Base-by-base conservation (phyloP, 768 basidiomycete genomes). In the Pisolithus orientalis region DNA sequence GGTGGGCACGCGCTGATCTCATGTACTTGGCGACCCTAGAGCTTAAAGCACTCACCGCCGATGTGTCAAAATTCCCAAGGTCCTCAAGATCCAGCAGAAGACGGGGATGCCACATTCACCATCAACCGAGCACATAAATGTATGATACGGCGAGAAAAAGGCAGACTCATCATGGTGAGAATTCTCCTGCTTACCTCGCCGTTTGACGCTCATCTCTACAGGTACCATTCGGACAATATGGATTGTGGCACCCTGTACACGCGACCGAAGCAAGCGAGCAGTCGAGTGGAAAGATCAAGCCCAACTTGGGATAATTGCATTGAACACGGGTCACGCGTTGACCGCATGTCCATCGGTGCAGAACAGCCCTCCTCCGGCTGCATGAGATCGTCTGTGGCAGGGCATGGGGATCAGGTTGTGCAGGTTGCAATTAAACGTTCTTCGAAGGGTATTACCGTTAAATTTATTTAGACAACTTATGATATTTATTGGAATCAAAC, bases 121-220 rank as follows among this genome's bases (percentile, higher is more conserved):
- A 64, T 67, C 29, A 57, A 55, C 27, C 67, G 43, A 24, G 65
- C 62, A 13, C 59, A 40, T 46, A 67, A 31, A 37, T 53, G 65
- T 0, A 32, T 43, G 0, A 46, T 69, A 6, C 50, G 45, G 39
- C 53, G 45, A 53, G 57, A 55, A 39, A 65, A 50, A 40, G 67
- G 59, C 1, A 46, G 54, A 42, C 38, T 67, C 47, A 49, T 67
- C 47, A 58, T 42, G 42, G 66, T 65, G 39, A 54, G 58, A 16
- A 13, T 5, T 27, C 39, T 21, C 39, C 31, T 6, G 6, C 47
- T 21, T 32, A 27, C 10, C 39, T 27, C 24, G 52, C 32, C 14
- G 32, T 13, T 34, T 51, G 49, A 51, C 57, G 47, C 25, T 63
- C 50, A 42, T 10, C 25, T 13, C 11, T 8, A 17, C 53, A 69